A percentile compares a stretch with the other conserved stretches of the same genome.
Conservation (phyloP, 257 asterid genomes). For the Echium plantagineum region DNA sequence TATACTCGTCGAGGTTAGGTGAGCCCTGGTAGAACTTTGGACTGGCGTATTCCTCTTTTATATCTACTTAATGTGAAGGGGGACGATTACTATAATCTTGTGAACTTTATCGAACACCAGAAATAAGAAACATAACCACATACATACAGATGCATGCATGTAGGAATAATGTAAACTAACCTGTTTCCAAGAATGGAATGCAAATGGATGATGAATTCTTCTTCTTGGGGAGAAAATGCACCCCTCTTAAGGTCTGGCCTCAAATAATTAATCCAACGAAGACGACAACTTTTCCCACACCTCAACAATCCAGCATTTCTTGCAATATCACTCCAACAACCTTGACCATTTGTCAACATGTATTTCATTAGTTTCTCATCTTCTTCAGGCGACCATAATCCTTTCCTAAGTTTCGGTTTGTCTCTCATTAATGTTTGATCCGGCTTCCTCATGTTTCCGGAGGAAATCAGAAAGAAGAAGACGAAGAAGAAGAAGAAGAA, state of each 20-base stretch:
- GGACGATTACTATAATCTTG: too few species aligned
- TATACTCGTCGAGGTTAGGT: too few species aligned
- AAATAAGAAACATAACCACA: too few species aligned
- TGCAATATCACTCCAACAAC: conserved; percentile 89
- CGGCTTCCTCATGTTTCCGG: conserved; percentile 35
- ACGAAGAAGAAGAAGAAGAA: neutral
- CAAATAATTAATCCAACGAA: conserved; percentile 75
- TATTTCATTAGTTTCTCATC: conserved; percentile 71
- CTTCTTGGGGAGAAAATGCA: conserved; percentile 75
- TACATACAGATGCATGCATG: too few species aligned
- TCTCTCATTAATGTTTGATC: conserved; percentile 18
- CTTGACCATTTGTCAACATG: conserved; percentile 69
- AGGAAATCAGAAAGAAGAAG: neutral
- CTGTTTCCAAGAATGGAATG: conserved; percentile 90
- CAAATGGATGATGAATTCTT: conserved; percentile 57
- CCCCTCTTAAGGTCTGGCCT: conserved; percentile 84
- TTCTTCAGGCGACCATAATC: conserved; percentile 86
- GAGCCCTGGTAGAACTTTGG: too few species aligned
- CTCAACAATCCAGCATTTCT: conserved; percentile 65
- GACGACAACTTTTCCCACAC: conserved; percentile 81
- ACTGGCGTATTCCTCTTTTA: too few species aligned
- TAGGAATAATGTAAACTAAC: conserved; percentile 12
- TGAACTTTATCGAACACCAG: too few species aligned
- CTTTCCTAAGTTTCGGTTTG: conserved; percentile 49
- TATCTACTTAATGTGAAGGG: too few species aligned